Conservation (phyloP, 495 filamentous ascomycete genomes). For the Pyronema domesticum region DNA sequence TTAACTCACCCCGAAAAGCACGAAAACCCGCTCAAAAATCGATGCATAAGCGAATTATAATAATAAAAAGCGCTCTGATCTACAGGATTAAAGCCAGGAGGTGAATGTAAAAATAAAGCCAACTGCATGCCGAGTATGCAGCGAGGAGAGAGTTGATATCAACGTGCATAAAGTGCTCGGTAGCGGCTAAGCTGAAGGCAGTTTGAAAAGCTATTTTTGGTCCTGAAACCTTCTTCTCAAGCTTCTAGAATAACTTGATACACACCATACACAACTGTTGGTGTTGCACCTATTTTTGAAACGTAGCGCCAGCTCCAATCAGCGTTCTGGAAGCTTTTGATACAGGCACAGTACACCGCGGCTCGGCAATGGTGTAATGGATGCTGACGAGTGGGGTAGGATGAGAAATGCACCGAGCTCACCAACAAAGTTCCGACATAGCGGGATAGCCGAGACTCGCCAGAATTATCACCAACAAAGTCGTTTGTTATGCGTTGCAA, state of each 20-base stretch:
- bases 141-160: no score
- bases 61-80: no score
- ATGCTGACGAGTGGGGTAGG: background rate
- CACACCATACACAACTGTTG: background rate
- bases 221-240: background rate
- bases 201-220: background rate
- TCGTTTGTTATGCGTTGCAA: background rate
- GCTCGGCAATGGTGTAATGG: background rate
- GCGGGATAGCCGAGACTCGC: background rate
- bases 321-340: background rate
- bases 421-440: no score
- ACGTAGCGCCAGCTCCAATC: background rate
- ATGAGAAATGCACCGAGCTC: no score
- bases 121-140: no score
- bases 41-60: no score
- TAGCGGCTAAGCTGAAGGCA: no score
- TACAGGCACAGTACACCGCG: background rate
- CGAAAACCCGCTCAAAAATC: no score
- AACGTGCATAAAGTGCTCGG: no score
- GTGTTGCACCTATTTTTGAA: background rate
- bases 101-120: no score
- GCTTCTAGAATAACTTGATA: background rate
- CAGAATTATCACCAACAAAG: background rate
- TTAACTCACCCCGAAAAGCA: no score
- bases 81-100: no score